Evolutionary conservation across 768 basidiomycete species (phyloP).

Genomic region (Ramaria rubella): DNA sequence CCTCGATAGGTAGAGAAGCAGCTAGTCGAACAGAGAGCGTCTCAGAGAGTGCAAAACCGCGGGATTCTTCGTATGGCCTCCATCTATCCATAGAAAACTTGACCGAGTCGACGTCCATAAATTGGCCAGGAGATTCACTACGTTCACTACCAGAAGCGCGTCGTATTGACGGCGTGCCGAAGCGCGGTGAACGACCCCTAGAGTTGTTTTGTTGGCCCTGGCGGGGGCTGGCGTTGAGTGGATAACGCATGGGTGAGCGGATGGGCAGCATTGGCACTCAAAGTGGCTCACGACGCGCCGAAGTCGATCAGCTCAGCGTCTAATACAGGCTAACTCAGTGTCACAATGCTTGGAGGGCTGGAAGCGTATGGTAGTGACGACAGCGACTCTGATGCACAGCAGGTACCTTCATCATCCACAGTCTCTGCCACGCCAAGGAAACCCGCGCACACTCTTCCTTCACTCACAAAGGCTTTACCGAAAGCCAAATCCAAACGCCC

Average conservation of each 20-base stretch:
- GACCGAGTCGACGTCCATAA: conserved; percentile 1
- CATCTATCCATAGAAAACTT: conserved; percentile 2
- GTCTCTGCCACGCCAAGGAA: conserved; percentile 14
- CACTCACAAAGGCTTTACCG: conserved; percentile 21
- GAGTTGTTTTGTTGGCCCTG: no score
- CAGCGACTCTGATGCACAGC: conserved; percentile 40
- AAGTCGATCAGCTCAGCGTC: no score
- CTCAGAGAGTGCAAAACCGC: conserved; percentile 5
- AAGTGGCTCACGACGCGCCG: no score
- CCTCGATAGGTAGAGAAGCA: conserved; percentile 4
- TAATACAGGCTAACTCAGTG: no score
- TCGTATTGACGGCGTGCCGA: neutral
- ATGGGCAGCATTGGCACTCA: no score
- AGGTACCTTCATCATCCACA: conserved; percentile 6
- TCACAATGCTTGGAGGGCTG: conserved; percentile 63
- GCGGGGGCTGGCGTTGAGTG: no score
- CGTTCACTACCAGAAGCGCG: neutral
- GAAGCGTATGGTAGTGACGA: conserved; percentile 74
- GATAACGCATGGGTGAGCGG: no score
- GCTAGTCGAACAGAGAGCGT: conserved; percentile 8
- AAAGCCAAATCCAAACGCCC: conserved; percentile 22
- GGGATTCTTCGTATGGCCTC: conserved; percentile 5
- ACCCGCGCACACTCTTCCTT: conserved; percentile 31
- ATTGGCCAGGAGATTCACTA: neutral
- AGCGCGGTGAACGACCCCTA: neutral